A percentile compares a stretch with the other conserved stretches of the same genome.
Evolutionary conservation across 345 rosid genomes (phyloP).

Genomic region (Arabis hirsuta): DNA sequence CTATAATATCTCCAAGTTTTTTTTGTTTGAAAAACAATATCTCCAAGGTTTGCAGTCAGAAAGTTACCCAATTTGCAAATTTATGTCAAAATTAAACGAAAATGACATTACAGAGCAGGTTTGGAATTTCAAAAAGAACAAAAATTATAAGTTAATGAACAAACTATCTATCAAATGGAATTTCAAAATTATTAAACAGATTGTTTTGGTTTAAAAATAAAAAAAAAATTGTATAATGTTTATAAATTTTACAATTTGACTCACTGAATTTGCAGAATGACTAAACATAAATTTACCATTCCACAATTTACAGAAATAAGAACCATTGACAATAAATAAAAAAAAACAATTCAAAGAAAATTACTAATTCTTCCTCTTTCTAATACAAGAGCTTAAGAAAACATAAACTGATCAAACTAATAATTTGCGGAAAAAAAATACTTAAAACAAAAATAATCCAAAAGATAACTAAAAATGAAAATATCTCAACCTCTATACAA

Average conservation of each 20-base stretch:
- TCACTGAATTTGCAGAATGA: background rate
- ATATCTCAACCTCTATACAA: conserved; percentile 70
- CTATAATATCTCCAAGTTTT: background rate
- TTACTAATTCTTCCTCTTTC: background rate
- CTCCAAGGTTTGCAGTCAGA: conserved; percentile 14
- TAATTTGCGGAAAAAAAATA: conserved; percentile 8
- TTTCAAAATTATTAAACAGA: too few species aligned
- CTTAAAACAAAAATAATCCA: background rate
- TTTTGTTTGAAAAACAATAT: background rate
- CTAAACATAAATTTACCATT: background rate
- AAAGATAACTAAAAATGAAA: background rate
- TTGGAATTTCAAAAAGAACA: background rate
- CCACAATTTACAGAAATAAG: conserved; percentile 2
- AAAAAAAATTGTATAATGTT: background rate
- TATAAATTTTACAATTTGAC: background rate
- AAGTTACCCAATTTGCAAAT: background rate
- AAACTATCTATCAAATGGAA: too few species aligned
- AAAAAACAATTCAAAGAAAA: background rate
- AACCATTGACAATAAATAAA: background rate
- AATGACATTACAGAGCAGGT: background rate
- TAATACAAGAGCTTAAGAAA: conserved; percentile 4
- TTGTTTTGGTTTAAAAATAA: background rate
- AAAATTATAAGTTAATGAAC: too few species aligned
- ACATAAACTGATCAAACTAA: conserved; percentile 29
- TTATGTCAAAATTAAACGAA: background rate